A percentile compares a stretch with the other conserved stretches of the same genome.
phyloP scores from a whole-genome alignment of 257 asterid genomes.

The Nyctanthes arbortristis region DNA sequence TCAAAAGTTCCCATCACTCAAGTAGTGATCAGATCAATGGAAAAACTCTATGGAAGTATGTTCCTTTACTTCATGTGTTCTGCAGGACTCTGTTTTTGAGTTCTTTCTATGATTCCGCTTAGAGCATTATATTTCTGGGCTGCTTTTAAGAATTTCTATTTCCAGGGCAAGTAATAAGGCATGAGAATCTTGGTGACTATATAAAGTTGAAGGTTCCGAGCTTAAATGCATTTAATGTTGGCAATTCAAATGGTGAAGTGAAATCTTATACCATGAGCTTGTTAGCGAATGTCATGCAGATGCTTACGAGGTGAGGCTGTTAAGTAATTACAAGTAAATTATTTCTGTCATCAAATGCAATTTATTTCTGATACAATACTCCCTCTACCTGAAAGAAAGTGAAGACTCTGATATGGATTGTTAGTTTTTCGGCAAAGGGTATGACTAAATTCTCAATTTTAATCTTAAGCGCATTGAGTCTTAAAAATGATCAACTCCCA shows the following conservation, averaged over 20 bases:
- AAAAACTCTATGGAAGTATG: slow-evolving; percentile 89
- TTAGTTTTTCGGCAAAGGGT: not conserved
- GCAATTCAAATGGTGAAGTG: slow-evolving; percentile 60
- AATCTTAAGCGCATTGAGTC: not conserved
- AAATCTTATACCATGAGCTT: slow-evolving; percentile 45
- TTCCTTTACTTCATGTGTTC: slow-evolving; percentile 22
- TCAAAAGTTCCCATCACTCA: slow-evolving; percentile 57
- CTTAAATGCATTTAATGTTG: slow-evolving; percentile 46
- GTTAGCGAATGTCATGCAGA: slow-evolving; percentile 64
- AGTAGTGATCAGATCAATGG: slow-evolving; percentile 68
- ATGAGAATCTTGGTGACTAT: slow-evolving; percentile 73
- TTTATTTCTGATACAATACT: not conserved
- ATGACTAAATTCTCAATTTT: not conserved
- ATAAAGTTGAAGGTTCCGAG: slow-evolving; percentile 76
- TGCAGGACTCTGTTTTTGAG: not conserved
- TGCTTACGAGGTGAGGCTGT: slow-evolving; percentile 69
- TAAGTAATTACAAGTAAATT: slow-evolving; percentile 10
- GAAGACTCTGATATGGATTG: not conserved
- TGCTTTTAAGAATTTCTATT: slow-evolving; percentile 35
- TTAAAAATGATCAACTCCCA: not conserved
- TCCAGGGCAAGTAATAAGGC: slow-evolving; percentile 92
- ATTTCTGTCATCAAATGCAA: slow-evolving; percentile 17
- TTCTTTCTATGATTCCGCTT: slow-evolving; percentile 10
- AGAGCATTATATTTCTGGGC: slow-evolving; percentile 19
- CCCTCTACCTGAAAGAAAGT: not conserved